Conservation (phyloP, 352 stramenopile genomes). For the Phytophthora europaea region DNA sequence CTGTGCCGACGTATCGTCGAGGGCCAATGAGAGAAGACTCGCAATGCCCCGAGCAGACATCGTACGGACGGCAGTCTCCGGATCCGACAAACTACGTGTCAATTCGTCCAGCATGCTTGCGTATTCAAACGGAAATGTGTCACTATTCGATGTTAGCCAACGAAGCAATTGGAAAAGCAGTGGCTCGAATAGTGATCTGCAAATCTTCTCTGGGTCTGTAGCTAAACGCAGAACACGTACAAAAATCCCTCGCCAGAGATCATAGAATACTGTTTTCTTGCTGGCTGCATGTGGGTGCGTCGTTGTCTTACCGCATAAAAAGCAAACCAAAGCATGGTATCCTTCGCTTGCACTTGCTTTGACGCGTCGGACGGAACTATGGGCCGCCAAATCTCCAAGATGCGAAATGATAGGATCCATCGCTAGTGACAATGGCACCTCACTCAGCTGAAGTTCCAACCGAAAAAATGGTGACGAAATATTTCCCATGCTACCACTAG, state of each 20-base stretch:
- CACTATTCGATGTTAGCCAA: slow-evolving; percentile 70
- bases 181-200: slow-evolving; percentile 74
- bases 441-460: slow-evolving; percentile 58
- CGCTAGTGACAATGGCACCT: slow-evolving; percentile 50
- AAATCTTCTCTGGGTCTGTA: slow-evolving; percentile 79
- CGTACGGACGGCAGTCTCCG: slow-evolving; percentile 64
- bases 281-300: slow-evolving; percentile 69
- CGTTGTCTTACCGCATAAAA: slow-evolving; percentile 76
- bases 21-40: slow-evolving; percentile 50
- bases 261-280: slow-evolving; percentile 71
- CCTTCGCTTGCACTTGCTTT: slow-evolving; percentile 74
- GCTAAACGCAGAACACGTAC: slow-evolving; percentile 62
- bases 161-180: slow-evolving; percentile 78
- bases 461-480: slow-evolving; percentile 45
- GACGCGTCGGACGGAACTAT: slow-evolving; percentile 65
- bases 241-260: slow-evolving; percentile 66
- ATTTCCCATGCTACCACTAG: slow-evolving; percentile 22
- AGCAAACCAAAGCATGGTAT: slow-evolving; percentile 77
- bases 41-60: slow-evolving; percentile 74
- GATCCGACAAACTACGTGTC: slow-evolving; percentile 59
- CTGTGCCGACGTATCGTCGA: slow-evolving; percentile 44
- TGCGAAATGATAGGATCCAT: slow-evolving; percentile 64
- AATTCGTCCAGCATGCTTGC: slow-evolving; percentile 69
- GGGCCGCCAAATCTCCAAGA: slow-evolving; percentile 54
- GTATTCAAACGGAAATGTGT: slow-evolving; percentile 78